These are phyloP conservation scores for Rheum nobile DNA, from an alignment of 148 eudicot species.

Conservation along the genomic window DNA sequence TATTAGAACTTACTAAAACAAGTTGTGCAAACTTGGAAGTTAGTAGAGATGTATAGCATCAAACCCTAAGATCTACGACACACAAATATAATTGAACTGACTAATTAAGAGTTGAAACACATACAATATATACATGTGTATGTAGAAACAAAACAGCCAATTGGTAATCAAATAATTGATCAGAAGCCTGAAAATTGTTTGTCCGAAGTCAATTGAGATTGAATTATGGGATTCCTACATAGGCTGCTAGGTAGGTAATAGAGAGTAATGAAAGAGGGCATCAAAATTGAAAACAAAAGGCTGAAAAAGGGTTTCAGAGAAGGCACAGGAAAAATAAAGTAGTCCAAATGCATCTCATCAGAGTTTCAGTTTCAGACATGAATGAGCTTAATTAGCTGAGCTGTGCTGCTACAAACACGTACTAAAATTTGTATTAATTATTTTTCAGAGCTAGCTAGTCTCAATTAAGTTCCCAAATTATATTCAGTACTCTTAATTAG, in stretches of 20 bases:
- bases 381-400: not conserved
- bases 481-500: too few species aligned
- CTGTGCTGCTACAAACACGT: not conserved
- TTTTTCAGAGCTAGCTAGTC: too few species aligned
- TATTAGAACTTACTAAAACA: too few species aligned
- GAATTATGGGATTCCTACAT: not conserved
- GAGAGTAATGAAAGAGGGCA: not conserved
- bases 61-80: too few species aligned
- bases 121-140: too few species aligned
- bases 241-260: not conserved
- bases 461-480: too few species aligned
- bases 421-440: too few species aligned
- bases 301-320: constrained; percentile 1
- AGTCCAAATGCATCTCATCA: constrained; percentile 1
- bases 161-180: not conserved
- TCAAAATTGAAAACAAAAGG: constrained; percentile 5
- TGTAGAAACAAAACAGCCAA: not conserved
- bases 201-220: not conserved
- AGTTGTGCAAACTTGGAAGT: too few species aligned
- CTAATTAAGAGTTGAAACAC: too few species aligned
- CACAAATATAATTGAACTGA: too few species aligned
- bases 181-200: not conserved
- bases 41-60: too few species aligned
- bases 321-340: not conserved
- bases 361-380: not conserved